Percentiles rank a stretch among this genome's conserved stretches.
Conservation (phyloP, 257 asterid species). For the Rehmannia glutinosa region DNA sequence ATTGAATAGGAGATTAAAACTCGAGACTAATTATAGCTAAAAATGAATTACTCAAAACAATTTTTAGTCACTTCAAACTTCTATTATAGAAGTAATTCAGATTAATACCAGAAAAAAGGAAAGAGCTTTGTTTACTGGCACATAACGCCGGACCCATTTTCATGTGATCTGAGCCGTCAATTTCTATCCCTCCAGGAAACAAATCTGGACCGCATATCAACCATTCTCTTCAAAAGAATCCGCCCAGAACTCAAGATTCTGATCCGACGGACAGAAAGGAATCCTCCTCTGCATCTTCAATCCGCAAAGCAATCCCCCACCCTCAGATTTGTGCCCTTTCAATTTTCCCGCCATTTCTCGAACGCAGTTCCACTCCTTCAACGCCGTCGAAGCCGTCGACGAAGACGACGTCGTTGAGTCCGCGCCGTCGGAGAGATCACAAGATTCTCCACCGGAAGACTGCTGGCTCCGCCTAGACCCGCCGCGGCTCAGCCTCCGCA, state of each 20-base stretch:
- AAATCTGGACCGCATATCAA: slow-evolving; percentile 31
- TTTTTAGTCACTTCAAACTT: too few relatives aligned
- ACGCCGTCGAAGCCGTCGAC: slow-evolving; percentile 48
- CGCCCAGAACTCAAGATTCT: slow-evolving; percentile 46
- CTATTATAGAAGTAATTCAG: too few relatives aligned
- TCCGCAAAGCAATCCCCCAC: slow-evolving; percentile 69
- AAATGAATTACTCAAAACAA: too few relatives aligned
- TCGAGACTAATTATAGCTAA: too few relatives aligned
- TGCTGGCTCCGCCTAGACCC: slow-evolving; percentile 64
- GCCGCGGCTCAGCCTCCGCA: slow-evolving; percentile 50
- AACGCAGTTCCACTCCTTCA: slow-evolving; percentile 69
- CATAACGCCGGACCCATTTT: too few relatives aligned
- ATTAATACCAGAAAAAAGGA: too few relatives aligned
- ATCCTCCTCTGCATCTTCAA: slow-evolving; percentile 55
- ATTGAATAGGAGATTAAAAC: too few relatives aligned
- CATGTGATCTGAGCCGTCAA: too few relatives aligned
- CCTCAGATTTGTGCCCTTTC: slow-evolving; percentile 39
- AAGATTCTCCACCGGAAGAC: slow-evolving; percentile 61
- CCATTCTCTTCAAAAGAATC: slow-evolving; percentile 35
- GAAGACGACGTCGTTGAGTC: slow-evolving; percentile 70
- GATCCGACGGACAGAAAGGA: slow-evolving; percentile 57
- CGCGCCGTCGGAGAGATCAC: slow-evolving; percentile 61
- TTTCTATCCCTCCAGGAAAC: too few relatives aligned
- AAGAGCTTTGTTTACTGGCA: too few relatives aligned
- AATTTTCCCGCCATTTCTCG: slow-evolving; percentile 51